These are phyloP conservation scores for Leishmania aethiopica DNA, from an alignment of 208 protist genomes.

Conservation along the genomic window DNA sequence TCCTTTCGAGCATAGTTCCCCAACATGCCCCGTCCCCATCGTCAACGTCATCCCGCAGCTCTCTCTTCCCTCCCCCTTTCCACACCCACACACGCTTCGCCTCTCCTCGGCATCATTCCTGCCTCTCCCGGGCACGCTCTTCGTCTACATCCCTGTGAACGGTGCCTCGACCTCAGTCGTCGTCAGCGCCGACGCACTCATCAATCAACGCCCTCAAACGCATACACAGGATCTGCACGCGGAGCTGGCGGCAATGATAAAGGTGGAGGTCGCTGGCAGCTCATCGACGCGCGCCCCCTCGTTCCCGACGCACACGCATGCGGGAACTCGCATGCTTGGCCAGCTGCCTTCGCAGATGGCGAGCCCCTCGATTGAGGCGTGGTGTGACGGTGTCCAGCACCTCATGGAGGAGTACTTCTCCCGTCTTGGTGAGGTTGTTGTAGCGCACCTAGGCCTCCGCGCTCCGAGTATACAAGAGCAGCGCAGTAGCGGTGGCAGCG, in stretches of 20 bases:
- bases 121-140: background rate
- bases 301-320: background rate
- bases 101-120: too few relatives aligned
- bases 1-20: background rate
- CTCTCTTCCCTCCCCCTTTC: background rate
- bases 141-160: background rate
- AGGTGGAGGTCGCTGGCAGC: background rate
- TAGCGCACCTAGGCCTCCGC: background rate
- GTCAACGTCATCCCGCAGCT: background rate
- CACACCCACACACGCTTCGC: background rate
- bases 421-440: slow-evolving; percentile 2
- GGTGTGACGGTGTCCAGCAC: slow-evolving; percentile 5
- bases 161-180: background rate
- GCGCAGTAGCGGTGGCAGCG: background rate
- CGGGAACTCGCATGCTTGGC: background rate
- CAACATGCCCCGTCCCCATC: background rate
- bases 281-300: background rate
- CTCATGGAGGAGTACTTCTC: slow-evolving; percentile 20
- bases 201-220: background rate
- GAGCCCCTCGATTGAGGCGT: background rate
- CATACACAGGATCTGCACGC: background rate
- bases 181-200: background rate
- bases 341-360: background rate
- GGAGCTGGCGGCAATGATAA: background rate
- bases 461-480: background rate